phyloP scores from a whole-genome alignment of 163 green algal genomes.

The Scenedesmus sp. region DNA sequence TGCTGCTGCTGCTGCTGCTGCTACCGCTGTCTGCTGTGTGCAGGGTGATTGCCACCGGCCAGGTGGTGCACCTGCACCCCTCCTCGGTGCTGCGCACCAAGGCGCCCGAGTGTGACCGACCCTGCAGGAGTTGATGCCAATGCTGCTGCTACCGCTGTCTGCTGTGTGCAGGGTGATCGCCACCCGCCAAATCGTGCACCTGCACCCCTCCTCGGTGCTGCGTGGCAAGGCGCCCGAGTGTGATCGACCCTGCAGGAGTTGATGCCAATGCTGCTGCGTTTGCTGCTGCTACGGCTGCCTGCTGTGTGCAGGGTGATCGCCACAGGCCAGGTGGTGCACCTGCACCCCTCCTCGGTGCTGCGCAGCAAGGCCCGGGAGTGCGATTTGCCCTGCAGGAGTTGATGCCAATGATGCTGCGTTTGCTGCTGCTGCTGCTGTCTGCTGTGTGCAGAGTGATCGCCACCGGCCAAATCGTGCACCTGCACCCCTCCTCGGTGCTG shows the following conservation, averaged over 20 bases:
- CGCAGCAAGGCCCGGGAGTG: neutral
- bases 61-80: slow-evolving; percentile 87
- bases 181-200: slow-evolving; percentile 72
- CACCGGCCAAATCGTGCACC: slow-evolving; percentile 72
- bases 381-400: no score
- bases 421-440: neutral
- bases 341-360: slow-evolving; percentile 91
- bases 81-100: slow-evolving; percentile 79
- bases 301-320: slow-evolving; percentile 54
- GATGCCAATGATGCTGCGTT: no score
- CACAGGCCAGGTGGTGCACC: slow-evolving; percentile 57
- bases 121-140: no score
- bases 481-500: slow-evolving; percentile 91
- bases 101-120: slow-evolving; percentile 60
- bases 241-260: slow-evolving; percentile 1
- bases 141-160: no score
- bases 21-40: no score
- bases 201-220: slow-evolving; percentile 91
- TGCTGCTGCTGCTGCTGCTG: no score
- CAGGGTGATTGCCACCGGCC: slow-evolving; percentile 66
- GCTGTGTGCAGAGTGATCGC: slow-evolving; percentile 53
- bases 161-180: slow-evolving; percentile 54
- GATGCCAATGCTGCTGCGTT: no score
- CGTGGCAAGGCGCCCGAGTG: slow-evolving; percentile 65
- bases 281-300: no score